Conservation (phyloP, 352 stramenopile species). For the Phytopythium litorale region DNA sequence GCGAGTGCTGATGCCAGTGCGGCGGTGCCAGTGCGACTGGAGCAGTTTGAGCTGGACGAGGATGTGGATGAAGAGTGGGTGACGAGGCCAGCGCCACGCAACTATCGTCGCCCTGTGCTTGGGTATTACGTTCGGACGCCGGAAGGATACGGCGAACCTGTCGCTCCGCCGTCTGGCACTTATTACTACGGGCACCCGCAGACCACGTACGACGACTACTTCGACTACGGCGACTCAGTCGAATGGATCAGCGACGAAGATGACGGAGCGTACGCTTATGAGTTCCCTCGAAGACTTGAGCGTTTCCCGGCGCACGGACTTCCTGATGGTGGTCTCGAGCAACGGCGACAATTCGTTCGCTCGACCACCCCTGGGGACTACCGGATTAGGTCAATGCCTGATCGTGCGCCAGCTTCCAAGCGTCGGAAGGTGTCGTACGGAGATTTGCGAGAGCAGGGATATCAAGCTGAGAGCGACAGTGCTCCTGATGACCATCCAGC, state of each 20-base stretch:
- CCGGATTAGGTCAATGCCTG: neutral
- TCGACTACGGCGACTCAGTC: conserved; percentile 20
- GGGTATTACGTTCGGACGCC: conserved; percentile 1
- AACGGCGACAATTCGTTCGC: neutral
- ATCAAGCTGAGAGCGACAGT: neutral
- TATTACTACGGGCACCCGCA: conserved; percentile 2
- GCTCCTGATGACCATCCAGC: neutral
- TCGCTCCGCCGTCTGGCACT: neutral
- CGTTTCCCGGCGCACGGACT: neutral
- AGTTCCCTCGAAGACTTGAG: conserved; percentile 7
- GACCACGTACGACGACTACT: conserved; percentile 19
- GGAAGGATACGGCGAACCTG: conserved; percentile 1
- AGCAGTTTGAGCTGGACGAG: neutral
- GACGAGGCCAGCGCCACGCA: neutral
- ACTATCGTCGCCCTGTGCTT: conserved; percentile 1
- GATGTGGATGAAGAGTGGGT: neutral
- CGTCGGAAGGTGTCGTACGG: conserved; percentile 18
- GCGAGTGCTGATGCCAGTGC: neutral
- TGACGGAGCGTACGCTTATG: conserved; percentile 18
- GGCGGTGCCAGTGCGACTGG: neutral
- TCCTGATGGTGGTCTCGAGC: neutral
- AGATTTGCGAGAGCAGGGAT: neutral
- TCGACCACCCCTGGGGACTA: neutral
- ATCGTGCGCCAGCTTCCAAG: conserved; percentile 16
- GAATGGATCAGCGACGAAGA: conserved; percentile 35